Evolutionary conservation across 2,329 filamentous ascomycete genomes (phyloP), one percentile per base, ranked within the genome.

Genomic region (Claviceps sp.): DNA sequence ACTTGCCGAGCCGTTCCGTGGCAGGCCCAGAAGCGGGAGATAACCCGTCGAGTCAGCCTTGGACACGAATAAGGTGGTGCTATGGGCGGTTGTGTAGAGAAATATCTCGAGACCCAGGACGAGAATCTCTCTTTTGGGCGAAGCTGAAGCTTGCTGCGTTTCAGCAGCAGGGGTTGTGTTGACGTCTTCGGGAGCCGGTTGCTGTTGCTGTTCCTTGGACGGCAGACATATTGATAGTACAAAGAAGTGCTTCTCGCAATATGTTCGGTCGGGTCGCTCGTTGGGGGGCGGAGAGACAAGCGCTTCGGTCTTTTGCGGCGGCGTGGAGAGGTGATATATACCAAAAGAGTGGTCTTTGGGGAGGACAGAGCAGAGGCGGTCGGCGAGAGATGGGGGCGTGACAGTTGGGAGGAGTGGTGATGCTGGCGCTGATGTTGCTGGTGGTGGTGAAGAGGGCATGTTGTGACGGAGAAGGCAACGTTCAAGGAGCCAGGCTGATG

Each of bases 31-130:
- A 2, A 85, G 73, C 57, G 82, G 74, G 9, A 96, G 71, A 63
- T 88, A 94, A 23, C 94, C 93, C 0, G 91, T 96, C 9, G 93
- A 96, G 69, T 98, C 93, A 47, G 93, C 93, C 68, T 98, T 98
- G 56, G 90, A 91, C 23, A 98, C 85, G 65, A 98, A 98, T 50
- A 97, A 77, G 4, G 87, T 96, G 1, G 86, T 95, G 23, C 88
- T 78, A 59, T 79, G 78, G 45, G 79, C 78, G 0, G 90, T 95
- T 0, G 82, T 86, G 68, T 94, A 98, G 54, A 98, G 78, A 59
- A 93, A 76, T 49, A 96, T 75, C 64, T 98, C 93, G 56, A 98
- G 77, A 16, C 86, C 91, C 53, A 95, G 83, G 8, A 91, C 76
- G 6, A 96, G 70, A 1, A 94, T 75, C 55, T 81, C 74, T 17